phyloP scores from a whole-genome alignment of 2,329 filamentous ascomycete genomes.

The Alternaria sp. region DNA sequence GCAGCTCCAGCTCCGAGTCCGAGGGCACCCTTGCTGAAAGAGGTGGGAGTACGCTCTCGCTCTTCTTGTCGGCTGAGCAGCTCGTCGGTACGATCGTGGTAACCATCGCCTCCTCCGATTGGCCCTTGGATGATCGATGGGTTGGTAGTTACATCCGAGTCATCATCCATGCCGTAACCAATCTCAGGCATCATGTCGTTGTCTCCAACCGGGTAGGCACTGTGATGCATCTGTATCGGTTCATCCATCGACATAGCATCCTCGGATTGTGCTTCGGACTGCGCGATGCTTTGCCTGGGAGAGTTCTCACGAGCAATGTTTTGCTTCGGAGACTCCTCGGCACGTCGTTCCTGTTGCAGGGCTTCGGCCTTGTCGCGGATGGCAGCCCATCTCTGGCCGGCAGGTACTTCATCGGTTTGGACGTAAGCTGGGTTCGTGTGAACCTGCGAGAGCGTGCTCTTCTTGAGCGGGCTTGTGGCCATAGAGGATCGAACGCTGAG shows the following conservation, averaged over 20 bases:
- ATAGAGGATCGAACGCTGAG: conserved; percentile 59
- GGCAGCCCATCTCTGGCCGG: conserved; percentile 44
- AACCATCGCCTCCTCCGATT: conserved; percentile 61
- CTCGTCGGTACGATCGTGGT: conserved; percentile 52
- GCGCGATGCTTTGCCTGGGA: conserved; percentile 61
- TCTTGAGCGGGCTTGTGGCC: conserved; percentile 29
- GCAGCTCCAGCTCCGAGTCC: conserved; percentile 58
- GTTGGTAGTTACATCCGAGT: conserved; percentile 78
- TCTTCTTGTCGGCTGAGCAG: conserved; percentile 43
- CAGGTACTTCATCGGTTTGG: conserved; percentile 34
- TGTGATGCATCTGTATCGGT: conserved; percentile 69
- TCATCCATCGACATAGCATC: conserved; percentile 23
- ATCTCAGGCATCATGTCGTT: conserved; percentile 78
- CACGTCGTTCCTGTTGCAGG: conserved; percentile 35
- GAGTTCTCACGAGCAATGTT: conserved; percentile 59
- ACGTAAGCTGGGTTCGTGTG: conserved; percentile 28
- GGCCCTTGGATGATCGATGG: conserved; percentile 82
- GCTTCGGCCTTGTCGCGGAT: conserved; percentile 52
- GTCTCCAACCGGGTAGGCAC: conserved; percentile 68
- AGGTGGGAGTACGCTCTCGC: conserved; percentile 38
- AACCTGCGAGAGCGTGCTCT: conserved; percentile 35
- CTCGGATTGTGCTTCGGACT: conserved; percentile 55
- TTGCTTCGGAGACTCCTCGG: conserved; percentile 60
- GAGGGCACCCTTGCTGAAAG: conserved; percentile 38
- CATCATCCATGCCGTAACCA: conserved; percentile 66